phyloP scores from a whole-genome alignment of 2,329 filamentous ascomycete species.

The Epichloe baconii region DNA sequence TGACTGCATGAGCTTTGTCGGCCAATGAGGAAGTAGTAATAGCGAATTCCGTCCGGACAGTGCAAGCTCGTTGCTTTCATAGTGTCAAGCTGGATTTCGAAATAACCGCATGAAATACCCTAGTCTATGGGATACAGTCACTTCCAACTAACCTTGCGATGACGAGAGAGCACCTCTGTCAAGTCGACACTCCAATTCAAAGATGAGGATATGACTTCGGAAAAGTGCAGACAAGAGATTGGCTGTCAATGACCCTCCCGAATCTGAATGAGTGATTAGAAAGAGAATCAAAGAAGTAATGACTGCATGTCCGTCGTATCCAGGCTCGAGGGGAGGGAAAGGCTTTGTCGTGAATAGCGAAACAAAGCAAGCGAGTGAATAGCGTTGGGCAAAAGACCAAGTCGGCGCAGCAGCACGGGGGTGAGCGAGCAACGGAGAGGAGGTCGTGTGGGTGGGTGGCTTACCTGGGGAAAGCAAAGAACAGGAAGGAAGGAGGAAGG shows the following conservation, averaged over 20 bases:
- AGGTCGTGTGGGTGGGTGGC: constrained; percentile 14
- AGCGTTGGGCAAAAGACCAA: constrained; percentile 1
- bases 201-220: background rate
- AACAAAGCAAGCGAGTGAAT: constrained; percentile 6
- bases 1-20: background rate
- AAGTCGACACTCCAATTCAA: constrained; percentile 5
- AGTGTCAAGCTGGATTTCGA: background rate
- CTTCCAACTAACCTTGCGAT: constrained; percentile 10
- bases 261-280: constrained; percentile 4
- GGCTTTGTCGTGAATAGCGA: background rate
- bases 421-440: constrained; percentile 4
- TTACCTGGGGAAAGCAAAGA: constrained; percentile 18
- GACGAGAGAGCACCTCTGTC: constrained; percentile 7
- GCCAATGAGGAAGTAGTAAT: background rate
- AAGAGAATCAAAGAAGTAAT: constrained; percentile 1
- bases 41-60: background rate
- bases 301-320: background rate
- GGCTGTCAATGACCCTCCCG: constrained; percentile 8
- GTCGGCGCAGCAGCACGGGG: constrained; percentile 5
- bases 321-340: background rate
- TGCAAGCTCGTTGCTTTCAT: background rate
- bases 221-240: constrained; percentile 4
- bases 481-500: constrained; percentile 12
- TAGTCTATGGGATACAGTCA: background rate
- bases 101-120: background rate